Conservation (phyloP, 768 basidiomycete genomes). For the Leccinum subtestaceum region DNA sequence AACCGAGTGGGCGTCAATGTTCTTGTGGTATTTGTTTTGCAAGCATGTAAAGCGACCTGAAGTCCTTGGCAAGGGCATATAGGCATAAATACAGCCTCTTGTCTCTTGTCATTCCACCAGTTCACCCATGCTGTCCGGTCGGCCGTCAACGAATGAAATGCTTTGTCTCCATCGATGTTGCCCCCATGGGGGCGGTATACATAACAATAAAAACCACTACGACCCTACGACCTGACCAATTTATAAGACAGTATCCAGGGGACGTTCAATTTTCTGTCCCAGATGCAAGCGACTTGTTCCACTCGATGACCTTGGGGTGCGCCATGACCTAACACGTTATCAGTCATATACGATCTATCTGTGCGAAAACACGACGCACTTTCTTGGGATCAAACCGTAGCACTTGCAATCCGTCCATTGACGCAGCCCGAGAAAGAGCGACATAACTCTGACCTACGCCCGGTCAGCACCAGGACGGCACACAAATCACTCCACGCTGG, state of each 20-base stretch:
- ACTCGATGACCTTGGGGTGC: slow-evolving; percentile 43
- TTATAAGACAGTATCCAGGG: background rate
- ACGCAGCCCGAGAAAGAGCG: slow-evolving; percentile 50
- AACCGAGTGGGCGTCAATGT: no score
- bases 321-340: slow-evolving; percentile 36
- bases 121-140: background rate
- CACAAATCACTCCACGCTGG: background rate
- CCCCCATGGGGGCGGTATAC: background rate
- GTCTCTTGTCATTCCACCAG: background rate
- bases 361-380: slow-evolving; percentile 26
- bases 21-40: no score
- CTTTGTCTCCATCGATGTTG: background rate
- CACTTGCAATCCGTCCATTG: slow-evolving; percentile 53
- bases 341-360: background rate
- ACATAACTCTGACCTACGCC: slow-evolving; percentile 47
- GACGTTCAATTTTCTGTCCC: background rate
- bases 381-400: slow-evolving; percentile 51
- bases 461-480: background rate
- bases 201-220: slow-evolving; percentile 10
- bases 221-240: background rate
- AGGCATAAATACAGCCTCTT: background rate
- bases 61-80: background rate
- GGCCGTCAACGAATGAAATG: background rate
- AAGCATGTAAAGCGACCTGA: background rate
- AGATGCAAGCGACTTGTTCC: slow-evolving; percentile 33